Base-by-base conservation (phyloP, 2,329 filamentous ascomycete species). In the Epichloe typhina region DNA sequence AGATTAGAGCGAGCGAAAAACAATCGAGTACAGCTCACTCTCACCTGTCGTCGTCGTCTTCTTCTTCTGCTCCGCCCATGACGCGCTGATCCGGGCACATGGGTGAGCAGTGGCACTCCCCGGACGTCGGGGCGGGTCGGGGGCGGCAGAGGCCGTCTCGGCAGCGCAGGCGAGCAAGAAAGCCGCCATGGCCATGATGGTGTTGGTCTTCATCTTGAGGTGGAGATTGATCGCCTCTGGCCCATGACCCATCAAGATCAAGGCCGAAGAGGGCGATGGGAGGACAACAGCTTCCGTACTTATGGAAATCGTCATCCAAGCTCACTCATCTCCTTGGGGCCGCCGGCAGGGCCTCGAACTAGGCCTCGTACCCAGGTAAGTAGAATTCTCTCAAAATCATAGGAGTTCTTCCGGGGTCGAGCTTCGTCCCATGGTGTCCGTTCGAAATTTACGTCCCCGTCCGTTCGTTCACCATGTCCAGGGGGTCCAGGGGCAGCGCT, bases 101-200 rank as follows among this genome's bases (percentile, higher is more conserved):
- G 55, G 49, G 12, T 51, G 38, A 19, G 15, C 36, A 6, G 51
- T 50, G 21, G 45, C 38, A 7, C 47, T 48, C 26, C 52, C 39
- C 7, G 49, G 55, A 19, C 63, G 64, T 49, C 62, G 64, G 11
- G 63, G 61, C 17, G 17, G 17, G 6, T 7, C 23, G 6, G 6
- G 31, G 17, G 52, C 54, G 5, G 48, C 41, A 17, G 37, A 36
- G 39, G 51, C 48, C 23, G 35, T 26, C 26, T 50, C 37, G 31
- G 44, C 36, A 17, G 43, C 33, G 45, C 46, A 26, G 23, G 45
- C 46, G 38, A 51, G 50, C 39, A 47, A 21, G 17, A 19, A 19
- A n/a, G 39, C 45, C 23, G 50, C 35, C 21, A 38, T 12, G 19
- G 43, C 31, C n/a, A 42, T 21, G 33, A 42, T 46, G 26, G 33